A percentile compares a stretch with the other conserved stretches of the same genome.
Conservation (phyloP, 352 stramenopile species). For the Globisporangium heterothallicum region DNA sequence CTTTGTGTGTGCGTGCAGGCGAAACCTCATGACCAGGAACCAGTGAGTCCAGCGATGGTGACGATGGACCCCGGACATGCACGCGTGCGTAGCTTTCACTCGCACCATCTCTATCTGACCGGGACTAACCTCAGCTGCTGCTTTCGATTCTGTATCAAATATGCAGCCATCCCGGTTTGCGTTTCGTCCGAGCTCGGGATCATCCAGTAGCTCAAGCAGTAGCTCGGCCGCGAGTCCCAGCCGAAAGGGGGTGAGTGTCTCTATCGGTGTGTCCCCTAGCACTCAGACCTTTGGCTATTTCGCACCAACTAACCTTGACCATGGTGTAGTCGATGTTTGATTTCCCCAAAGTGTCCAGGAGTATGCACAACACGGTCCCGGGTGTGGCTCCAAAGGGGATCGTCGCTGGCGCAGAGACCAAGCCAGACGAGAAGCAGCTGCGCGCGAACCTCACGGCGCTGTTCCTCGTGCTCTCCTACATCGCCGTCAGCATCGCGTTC, state of each 20-base stretch:
- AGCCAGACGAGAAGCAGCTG: conserved; percentile 2
- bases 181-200: conserved; percentile 4
- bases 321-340: conserved; percentile 25
- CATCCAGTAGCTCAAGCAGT: conserved; percentile 7
- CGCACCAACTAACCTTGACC: too few species aligned
- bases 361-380: conserved; percentile 10
- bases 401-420: conserved; percentile 18
- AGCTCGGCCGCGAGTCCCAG: conserved; percentile 1
- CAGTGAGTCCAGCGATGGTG: conserved; percentile 2
- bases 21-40: not conserved
- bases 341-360: conserved; percentile 15
- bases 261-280: too few species aligned
- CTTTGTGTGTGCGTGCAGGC: too few species aligned
- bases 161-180: conserved; percentile 5
- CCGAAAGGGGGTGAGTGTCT: not conserved
- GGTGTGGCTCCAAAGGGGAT: conserved; percentile 28
- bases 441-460: conserved; percentile 35
- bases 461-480: conserved; percentile 50
- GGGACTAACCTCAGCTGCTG: not conserved
- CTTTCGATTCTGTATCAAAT: not conserved
- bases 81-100: not conserved
- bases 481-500: conserved; percentile 45
- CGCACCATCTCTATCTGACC: too few species aligned
- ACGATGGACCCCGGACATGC: conserved; percentile 4
- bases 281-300: not conserved